phyloP scores from a whole-genome alignment of 768 basidiomycete genomes.

The Leccinum imitatum region DNA sequence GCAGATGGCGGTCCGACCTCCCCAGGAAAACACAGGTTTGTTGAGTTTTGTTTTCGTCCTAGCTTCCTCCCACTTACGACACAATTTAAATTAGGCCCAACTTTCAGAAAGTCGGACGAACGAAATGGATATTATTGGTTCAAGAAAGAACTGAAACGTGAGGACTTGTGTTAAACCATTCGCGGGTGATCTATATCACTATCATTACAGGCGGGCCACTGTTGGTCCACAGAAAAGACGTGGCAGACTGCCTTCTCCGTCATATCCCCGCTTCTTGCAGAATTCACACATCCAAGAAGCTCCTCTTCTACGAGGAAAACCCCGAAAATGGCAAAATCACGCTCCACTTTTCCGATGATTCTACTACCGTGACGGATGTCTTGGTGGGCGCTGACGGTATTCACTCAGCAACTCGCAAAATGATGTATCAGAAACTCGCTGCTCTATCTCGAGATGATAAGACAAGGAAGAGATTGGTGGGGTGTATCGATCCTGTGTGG shows the following conservation, averaged over 20 bases:
- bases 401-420: conserved; percentile 34
- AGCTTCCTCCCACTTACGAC: background rate
- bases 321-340: conserved; percentile 24
- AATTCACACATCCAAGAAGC: conserved; percentile 37
- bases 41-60: background rate
- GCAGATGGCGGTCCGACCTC: conserved; percentile 14
- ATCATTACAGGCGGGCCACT: conserved; percentile 28
- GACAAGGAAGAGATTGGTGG: conserved; percentile 10
- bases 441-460: conserved; percentile 6
- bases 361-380: conserved; percentile 37
- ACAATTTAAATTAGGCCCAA: conserved; percentile 18
- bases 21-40: conserved; percentile 23
- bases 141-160: conserved; percentile 27
- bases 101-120: conserved; percentile 36
- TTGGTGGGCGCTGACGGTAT: conserved; percentile 46
- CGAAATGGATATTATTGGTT: conserved; percentile 31
- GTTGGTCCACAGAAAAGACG: conserved; percentile 38
- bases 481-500: conserved; percentile 37
- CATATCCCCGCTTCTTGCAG: conserved; percentile 28
- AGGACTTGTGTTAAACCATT: background rate
- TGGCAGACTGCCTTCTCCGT: conserved; percentile 34
- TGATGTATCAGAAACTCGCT: conserved; percentile 25
- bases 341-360: conserved; percentile 39
- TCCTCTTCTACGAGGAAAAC: conserved; percentile 30
- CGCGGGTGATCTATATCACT: background rate